Conservation (phyloP, 1,284 basidiomycete species). For the Rhodotorula glutinis region DNA sequence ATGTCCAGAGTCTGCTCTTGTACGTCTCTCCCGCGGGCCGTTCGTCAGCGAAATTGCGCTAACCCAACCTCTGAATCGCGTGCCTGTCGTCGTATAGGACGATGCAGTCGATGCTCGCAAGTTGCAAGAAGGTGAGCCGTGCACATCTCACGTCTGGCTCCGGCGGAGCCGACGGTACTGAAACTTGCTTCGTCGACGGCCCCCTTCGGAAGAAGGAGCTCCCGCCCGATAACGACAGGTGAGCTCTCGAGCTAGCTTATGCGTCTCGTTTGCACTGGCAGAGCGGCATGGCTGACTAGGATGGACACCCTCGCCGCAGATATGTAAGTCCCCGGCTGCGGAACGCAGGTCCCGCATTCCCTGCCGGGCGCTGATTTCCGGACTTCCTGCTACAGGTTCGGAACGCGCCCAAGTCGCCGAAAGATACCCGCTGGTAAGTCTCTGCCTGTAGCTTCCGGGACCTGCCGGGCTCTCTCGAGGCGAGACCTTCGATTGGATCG, state of each 20-base stretch:
- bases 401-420: constrained; percentile 32
- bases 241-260: background rate
- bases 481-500: too few species aligned
- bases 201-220: constrained; percentile 25
- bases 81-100: too few species aligned
- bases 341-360: background rate
- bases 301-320: background rate
- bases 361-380: too few species aligned
- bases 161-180: too few species aligned
- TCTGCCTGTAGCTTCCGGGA: too few species aligned
- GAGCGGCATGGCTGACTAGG: background rate
- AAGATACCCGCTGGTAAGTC: constrained; percentile 30
- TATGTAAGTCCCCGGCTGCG: constrained; percentile 7
- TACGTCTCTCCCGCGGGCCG: background rate
- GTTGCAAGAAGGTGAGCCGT: constrained; percentile 31
- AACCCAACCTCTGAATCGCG: too few species aligned
- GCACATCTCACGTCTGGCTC: background rate
- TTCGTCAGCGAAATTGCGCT: too few species aligned
- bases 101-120: constrained; percentile 52
- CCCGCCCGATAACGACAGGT: constrained; percentile 39
- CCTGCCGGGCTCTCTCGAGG: too few species aligned
- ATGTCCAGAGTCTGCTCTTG: constrained; percentile 49
- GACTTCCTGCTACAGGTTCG: too few species aligned
- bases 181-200: too few species aligned
- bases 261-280: too few species aligned